These are phyloP conservation scores for Colletotrichum ledebouriae DNA, from an alignment of 2,329 filamentous ascomycete genomes.

Conservation along the genomic window DNA sequence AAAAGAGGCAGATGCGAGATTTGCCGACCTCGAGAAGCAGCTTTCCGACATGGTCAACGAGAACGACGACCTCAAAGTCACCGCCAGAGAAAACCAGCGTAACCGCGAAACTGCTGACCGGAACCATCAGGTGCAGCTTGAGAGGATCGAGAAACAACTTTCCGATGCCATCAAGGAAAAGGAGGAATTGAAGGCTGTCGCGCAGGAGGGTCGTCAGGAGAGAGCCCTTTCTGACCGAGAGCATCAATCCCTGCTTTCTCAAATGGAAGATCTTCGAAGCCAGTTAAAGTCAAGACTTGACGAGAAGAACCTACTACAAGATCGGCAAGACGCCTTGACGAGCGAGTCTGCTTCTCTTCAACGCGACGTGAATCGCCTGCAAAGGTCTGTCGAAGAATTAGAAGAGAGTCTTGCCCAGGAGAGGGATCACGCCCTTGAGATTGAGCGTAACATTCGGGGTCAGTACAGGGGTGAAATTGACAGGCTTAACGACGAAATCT, in stretches of 20 bases:
- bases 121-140: conserved; percentile 57
- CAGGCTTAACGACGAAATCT: conserved; percentile 70
- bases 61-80: conserved; percentile 58
- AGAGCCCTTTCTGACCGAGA: conserved; percentile 57
- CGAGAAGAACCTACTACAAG: conserved; percentile 78
- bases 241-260: conserved; percentile 58
- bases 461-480: conserved; percentile 62
- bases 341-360: conserved; percentile 77
- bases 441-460: conserved; percentile 69
- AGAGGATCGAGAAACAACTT: conserved; percentile 64
- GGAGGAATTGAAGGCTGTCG: conserved; percentile 58
- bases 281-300: conserved; percentile 71
- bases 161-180: conserved; percentile 61
- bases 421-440: conserved; percentile 69
- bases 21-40: conserved; percentile 65
- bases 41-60: conserved; percentile 61
- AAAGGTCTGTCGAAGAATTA: conserved; percentile 61
- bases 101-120: conserved; percentile 57
- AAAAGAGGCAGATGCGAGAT: conserved; percentile 64
- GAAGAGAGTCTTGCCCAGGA: conserved; percentile 66
- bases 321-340: conserved; percentile 75
- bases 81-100: conserved; percentile 59
- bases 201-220: conserved; percentile 60
- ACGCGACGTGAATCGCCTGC: conserved; percentile 68
- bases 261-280: conserved; percentile 68